These are phyloP conservation scores for Lentinula sp. DNA, from an alignment of 768 basidiomycete genomes.

Conservation along the genomic window DNA sequence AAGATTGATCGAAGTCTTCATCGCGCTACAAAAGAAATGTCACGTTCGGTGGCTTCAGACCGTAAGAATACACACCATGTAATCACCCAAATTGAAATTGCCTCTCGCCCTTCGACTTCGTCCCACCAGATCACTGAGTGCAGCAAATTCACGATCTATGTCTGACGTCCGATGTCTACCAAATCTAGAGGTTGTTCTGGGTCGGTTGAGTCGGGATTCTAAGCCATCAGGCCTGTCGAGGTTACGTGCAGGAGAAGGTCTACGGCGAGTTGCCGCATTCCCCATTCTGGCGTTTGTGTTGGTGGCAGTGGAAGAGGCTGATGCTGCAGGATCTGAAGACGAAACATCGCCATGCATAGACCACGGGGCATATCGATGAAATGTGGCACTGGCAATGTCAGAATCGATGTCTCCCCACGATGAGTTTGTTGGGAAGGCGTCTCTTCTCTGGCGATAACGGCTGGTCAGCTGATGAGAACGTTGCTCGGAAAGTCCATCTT, in stretches of 20 bases:
- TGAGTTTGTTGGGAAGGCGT: constrained; percentile 4
- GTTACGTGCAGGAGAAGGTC: not conserved
- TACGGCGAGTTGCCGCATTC: not conserved
- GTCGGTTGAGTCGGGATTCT: not conserved
- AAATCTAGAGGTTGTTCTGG: not conserved
- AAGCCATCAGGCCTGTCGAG: not conserved
- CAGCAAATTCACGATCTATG: not conserved
- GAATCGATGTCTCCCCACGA: constrained; percentile 16
- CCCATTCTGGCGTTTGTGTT: constrained; percentile 1
- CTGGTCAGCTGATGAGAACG: constrained; percentile 25
- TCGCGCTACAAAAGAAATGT: constrained; percentile 45
- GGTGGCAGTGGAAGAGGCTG: not conserved
- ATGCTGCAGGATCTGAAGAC: not conserved
- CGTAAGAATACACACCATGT: constrained; percentile 39
- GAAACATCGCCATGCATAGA: not conserved
- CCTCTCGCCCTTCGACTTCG: constrained; percentile 10
- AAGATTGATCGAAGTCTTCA: constrained; percentile 71
- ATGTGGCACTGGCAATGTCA: not conserved
- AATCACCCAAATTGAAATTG: constrained; percentile 30
- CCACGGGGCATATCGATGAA: constrained; percentile 4
- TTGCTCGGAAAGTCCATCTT: constrained; percentile 18
- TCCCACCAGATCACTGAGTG: not conserved
- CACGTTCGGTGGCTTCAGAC: constrained; percentile 8
- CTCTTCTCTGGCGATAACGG: constrained; percentile 19
- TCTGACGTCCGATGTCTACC: constrained; percentile 1